A percentile compares a stretch with the other conserved stretches of the same genome.
Evolutionary conservation across 2,329 filamentous ascomycete genomes (phyloP).

Genomic region (Neurospora sp.): DNA sequence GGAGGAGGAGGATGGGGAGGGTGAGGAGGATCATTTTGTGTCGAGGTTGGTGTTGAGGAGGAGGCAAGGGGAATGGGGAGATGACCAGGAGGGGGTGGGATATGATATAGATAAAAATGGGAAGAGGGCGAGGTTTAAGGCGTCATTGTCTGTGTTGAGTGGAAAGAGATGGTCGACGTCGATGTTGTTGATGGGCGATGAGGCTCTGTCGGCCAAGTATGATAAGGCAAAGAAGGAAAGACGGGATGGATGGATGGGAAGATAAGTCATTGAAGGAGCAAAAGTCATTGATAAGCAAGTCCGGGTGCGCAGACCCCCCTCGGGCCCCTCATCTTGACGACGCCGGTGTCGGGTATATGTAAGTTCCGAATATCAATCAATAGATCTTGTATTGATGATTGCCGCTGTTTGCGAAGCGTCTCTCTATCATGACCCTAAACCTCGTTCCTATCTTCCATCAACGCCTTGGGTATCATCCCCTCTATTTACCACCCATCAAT

Average conservation of each 20-base stretch:
- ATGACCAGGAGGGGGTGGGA: not conserved
- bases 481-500: not conserved
- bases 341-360: not conserved
- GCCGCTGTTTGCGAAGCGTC: not conserved
- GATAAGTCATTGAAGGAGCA: not conserved
- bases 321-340: not conserved
- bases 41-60: slow-evolving; percentile 1
- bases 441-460: not conserved
- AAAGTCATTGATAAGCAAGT: not conserved
- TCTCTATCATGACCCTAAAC: not conserved
- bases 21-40: slow-evolving; percentile 9
- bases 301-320: not conserved
- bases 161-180: not conserved
- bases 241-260: not conserved
- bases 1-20: slow-evolving; percentile 5
- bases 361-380: not conserved
- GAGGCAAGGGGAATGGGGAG: not conserved
- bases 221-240: not conserved
- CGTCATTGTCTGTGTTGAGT: not conserved
- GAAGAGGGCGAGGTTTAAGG: not conserved
- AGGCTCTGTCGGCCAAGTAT: not conserved
- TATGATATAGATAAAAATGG: not conserved
- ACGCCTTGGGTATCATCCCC: not conserved
- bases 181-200: not conserved
- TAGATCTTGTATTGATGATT: not conserved